phyloP scores from a whole-genome alignment of 306 rosid species.

The Acacia confusa region DNA sequence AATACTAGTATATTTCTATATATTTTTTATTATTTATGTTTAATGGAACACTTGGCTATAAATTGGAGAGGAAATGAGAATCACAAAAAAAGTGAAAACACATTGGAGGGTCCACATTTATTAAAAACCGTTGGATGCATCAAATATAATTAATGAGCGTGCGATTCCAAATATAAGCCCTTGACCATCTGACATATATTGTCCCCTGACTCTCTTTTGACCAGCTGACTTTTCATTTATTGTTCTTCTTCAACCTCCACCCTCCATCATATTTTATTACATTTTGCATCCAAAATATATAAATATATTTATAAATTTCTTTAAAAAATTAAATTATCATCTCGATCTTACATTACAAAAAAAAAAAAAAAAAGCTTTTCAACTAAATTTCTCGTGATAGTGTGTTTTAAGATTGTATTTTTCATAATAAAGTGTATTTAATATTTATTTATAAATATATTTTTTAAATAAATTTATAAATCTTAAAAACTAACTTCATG shows the following conservation, averaged over 20 bases:
- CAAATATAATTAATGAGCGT: slow-evolving; percentile 15
- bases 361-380: neutral
- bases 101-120: slow-evolving; percentile 36
- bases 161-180: neutral
- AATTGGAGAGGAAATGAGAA: neutral
- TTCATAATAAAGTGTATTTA: too few relatives aligned
- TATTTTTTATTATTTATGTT: neutral
- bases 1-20: neutral
- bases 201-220: slow-evolving; percentile 43
- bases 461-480: neutral
- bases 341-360: too few relatives aligned
- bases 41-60: neutral
- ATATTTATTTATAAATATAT: too few relatives aligned
- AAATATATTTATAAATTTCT: too few relatives aligned
- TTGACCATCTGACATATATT: slow-evolving; percentile 41
- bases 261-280: neutral
- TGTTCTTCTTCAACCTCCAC: neutral
- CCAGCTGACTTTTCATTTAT: slow-evolving; percentile 48
- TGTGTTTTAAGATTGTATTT: too few relatives aligned
- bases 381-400: too few relatives aligned
- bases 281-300: too few relatives aligned
- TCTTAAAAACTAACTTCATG: neutral
- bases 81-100: neutral
- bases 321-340: too few relatives aligned
- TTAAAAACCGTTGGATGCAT: slow-evolving; percentile 33